Evolutionary conservation across 257 asterid species (phyloP).

Genomic region (Hygrophila difformis): DNA sequence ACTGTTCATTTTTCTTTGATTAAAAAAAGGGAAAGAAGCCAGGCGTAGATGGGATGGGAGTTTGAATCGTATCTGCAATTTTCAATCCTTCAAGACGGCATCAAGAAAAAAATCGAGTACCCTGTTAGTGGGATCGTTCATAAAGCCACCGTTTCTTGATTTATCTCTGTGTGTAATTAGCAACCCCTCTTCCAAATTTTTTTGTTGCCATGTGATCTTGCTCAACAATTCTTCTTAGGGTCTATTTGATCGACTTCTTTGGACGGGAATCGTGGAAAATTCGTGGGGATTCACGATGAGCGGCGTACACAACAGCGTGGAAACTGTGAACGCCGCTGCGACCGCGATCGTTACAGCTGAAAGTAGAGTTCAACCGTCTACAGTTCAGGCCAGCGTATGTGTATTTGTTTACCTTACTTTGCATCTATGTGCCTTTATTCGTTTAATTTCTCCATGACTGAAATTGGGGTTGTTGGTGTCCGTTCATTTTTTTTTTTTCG

Average conservation of each 20-base stretch:
- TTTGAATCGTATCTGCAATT: not conserved
- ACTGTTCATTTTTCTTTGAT: not conserved
- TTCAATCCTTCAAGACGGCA: not conserved
- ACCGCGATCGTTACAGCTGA: conserved; percentile 89
- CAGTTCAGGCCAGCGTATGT: conserved; percentile 56
- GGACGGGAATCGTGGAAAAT: conserved; percentile 23
- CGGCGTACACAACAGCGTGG: conserved; percentile 70
- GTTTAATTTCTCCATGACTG: not conserved
- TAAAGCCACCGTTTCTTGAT: conserved; percentile 46
- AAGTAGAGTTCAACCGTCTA: conserved; percentile 76
- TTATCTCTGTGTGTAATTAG: conserved; percentile 41
- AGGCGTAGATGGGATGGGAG: not conserved
- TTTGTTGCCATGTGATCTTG: conserved; percentile 62
- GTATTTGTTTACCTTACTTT: not conserved
- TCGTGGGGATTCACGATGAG: conserved; percentile 39
- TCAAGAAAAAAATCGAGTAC: conserved; percentile 14
- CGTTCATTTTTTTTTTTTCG: conserved; percentile 12
- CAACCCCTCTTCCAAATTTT: conserved; percentile 33
- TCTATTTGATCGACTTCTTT: conserved; percentile 32
- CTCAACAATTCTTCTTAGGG: conserved; percentile 11
- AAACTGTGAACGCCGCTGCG: conserved; percentile 94
- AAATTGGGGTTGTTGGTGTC: no score
- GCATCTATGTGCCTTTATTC: not conserved
- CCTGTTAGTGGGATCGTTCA: conserved; percentile 25
- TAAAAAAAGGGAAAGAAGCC: not conserved